These are phyloP conservation scores for Suillus cothurnatus DNA, from an alignment of 768 basidiomycete genomes.

Conservation along the genomic window DNA sequence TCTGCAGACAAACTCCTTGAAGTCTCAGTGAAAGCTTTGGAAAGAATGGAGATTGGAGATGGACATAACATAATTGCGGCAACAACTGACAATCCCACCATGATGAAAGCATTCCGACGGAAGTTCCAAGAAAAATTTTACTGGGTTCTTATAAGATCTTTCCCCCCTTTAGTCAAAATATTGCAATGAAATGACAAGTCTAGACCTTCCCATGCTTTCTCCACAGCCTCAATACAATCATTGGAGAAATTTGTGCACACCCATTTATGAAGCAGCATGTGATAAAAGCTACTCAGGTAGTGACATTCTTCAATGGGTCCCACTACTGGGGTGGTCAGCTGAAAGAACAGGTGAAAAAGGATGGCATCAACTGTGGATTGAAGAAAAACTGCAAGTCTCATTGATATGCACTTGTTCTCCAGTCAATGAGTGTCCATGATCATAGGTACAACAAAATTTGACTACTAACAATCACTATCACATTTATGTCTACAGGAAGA, in stretches of 20 bases:
- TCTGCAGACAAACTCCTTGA: slow-evolving; percentile 26
- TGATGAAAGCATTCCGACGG: slow-evolving; percentile 29
- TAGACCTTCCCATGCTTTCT: slow-evolving; percentile 33
- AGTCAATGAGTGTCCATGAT: no score
- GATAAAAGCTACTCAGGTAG: slow-evolving; percentile 16
- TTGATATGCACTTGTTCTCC: no score
- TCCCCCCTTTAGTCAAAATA: slow-evolving; percentile 10
- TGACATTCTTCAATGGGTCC: slow-evolving; percentile 35
- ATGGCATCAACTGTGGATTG: slow-evolving; percentile 11
- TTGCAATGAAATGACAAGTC: slow-evolving; percentile 21
- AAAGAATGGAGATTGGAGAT: slow-evolving; percentile 12
- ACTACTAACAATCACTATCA: slow-evolving; percentile 6
- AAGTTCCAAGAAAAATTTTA: slow-evolving; percentile 10
- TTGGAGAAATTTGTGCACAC: slow-evolving; percentile 30
- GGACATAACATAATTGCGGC: slow-evolving; percentile 24
- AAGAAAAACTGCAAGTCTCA: no score
- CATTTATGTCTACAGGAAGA: slow-evolving; percentile 16
- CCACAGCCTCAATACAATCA: slow-evolving; percentile 33
- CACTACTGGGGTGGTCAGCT: slow-evolving; percentile 39
- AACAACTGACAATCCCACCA: slow-evolving; percentile 34
- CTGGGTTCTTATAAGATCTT: no score
- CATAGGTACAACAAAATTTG: no score
- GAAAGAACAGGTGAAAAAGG: slow-evolving; percentile 15
- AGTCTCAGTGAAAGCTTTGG: not conserved
- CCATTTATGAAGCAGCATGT: slow-evolving; percentile 21